These are phyloP conservation scores for Gaertneriomyces sp. DNA, from an alignment of 192 early-diverging fungal genomes.

Conservation along the genomic window DNA sequence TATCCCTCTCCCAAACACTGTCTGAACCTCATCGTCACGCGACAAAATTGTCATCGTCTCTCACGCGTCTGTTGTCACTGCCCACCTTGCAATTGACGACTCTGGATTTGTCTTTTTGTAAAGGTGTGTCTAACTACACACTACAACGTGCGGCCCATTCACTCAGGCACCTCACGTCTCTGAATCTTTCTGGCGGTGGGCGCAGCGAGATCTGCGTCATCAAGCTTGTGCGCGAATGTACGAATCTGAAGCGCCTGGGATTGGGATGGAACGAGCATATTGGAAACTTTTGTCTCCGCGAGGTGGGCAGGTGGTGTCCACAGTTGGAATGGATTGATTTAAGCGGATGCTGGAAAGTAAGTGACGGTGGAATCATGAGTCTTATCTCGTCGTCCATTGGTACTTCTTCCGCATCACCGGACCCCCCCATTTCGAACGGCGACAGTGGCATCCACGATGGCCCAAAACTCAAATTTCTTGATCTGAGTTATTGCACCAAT, in stretches of 20 bases:
- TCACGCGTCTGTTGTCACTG: slow-evolving; percentile 24
- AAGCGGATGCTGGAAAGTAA: slow-evolving; percentile 52
- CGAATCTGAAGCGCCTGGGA: slow-evolving; percentile 42
- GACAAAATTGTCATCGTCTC: slow-evolving; percentile 15
- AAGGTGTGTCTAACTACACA: slow-evolving; percentile 55
- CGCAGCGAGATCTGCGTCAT: slow-evolving; percentile 56
- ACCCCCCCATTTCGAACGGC: no score
- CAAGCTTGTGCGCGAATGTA: slow-evolving; percentile 50
- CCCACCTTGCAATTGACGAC: slow-evolving; percentile 34
- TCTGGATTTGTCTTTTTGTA: slow-evolving; percentile 56
- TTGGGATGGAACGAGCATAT: slow-evolving; percentile 57
- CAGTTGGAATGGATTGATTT: slow-evolving; percentile 50
- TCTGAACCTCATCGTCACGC: slow-evolving; percentile 27
- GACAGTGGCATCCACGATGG: no score
- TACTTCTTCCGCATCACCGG: no score
- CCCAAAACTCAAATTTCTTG: slow-evolving; percentile 32
- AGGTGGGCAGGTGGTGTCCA: slow-evolving; percentile 50
- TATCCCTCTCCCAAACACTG: slow-evolving; percentile 29
- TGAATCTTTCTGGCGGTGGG: slow-evolving; percentile 53
- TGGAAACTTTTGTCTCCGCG: slow-evolving; percentile 51
- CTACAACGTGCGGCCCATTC: slow-evolving; percentile 49
- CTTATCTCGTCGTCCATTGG: slow-evolving; percentile 31
- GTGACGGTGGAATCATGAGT: slow-evolving; percentile 48
- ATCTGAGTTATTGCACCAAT: slow-evolving; percentile 48
- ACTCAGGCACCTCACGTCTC: slow-evolving; percentile 37